A percentile compares a stretch with the other conserved stretches of the same genome.
These are phyloP conservation scores for Penicillium cinerascens DNA, from an alignment of 495 filamentous ascomycete species.

Conservation along the genomic window DNA sequence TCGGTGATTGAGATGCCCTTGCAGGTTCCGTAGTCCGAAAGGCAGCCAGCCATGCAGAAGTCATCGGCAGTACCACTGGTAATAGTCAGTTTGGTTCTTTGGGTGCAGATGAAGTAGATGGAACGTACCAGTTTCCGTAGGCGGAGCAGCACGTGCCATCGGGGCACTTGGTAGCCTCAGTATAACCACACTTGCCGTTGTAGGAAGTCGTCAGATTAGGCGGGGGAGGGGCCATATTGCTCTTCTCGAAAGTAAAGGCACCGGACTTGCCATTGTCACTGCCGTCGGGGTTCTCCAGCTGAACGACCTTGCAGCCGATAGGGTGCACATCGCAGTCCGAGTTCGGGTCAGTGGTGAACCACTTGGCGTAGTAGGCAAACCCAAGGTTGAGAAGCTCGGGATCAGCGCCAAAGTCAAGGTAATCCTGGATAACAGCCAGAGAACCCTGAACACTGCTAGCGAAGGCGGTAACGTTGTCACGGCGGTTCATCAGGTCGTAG, in stretches of 20 bases:
- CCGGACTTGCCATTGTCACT: conserved; percentile 61
- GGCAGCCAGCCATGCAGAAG: conserved; percentile 37
- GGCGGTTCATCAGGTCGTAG: conserved; percentile 76
- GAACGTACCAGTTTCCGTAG: conserved; percentile 37
- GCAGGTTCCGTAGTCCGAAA: conserved; percentile 42
- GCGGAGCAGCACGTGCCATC: conserved; percentile 34
- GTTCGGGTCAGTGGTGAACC: conserved; percentile 58
- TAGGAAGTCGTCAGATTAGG: conserved; percentile 45
- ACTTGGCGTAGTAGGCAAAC: conserved; percentile 73
- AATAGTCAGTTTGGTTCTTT: conserved; percentile 1
- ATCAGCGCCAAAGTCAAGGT: conserved; percentile 54
- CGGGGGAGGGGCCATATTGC: conserved; percentile 46
- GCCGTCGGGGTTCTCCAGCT: conserved; percentile 63
- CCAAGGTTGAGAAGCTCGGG: conserved; percentile 64
- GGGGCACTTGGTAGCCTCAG: conserved; percentile 30
- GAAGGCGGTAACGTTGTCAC: conserved; percentile 64
- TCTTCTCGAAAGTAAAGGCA: conserved; percentile 53
- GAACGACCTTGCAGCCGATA: conserved; percentile 59
- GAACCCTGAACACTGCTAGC: conserved; percentile 58
- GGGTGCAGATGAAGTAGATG: background rate
- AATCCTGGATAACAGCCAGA: conserved; percentile 54
- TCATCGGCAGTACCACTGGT: conserved; percentile 32
- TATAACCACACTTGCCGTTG: conserved; percentile 32
- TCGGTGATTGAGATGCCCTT: conserved; percentile 37
- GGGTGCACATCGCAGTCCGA: conserved; percentile 43